Conservation (phyloP, 257 asterid genomes). For the Przewalskia tangutica region DNA sequence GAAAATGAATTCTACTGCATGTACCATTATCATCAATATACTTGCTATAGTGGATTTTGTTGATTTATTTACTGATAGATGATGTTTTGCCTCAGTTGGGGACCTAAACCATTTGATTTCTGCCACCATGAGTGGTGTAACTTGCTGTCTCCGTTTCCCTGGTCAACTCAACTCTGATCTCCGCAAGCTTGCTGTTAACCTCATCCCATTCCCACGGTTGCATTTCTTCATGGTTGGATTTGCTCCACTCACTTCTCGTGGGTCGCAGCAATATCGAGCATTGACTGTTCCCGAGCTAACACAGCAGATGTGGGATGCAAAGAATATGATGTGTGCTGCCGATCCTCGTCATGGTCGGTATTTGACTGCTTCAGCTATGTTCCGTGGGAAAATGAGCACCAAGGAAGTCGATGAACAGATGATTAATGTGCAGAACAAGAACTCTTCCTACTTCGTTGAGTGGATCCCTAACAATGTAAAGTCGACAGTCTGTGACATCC, state of each 20-base stretch:
- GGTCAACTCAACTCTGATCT: constrained; percentile 9
- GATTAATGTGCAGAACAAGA: constrained; percentile 6
- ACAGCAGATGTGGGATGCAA: constrained; percentile 9
- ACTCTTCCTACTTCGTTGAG: constrained; percentile 3
- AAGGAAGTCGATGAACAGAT: constrained; percentile 4
- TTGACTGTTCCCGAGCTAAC: constrained; percentile 8
- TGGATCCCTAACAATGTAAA: constrained; percentile 4
- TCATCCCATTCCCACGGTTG: constrained; percentile 6
- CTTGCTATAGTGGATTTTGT: neutral
- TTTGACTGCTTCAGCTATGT: constrained; percentile 10
- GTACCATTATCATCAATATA: neutral
- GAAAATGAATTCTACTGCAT: neutral
- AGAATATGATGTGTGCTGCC: constrained; percentile 7
- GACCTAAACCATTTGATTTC: constrained; percentile 9
- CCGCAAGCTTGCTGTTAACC: constrained; percentile 9
- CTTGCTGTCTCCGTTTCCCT: constrained; percentile 10
- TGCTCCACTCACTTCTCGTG: constrained; percentile 8
- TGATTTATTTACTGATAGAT: neutral
- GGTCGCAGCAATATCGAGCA: constrained; percentile 6
- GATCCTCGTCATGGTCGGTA: constrained; percentile 10
- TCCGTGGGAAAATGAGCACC: constrained; percentile 7
- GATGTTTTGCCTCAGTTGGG: constrained; percentile 2
- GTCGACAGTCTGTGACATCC: constrained; percentile 4
- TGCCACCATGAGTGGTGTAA: constrained; percentile 9
- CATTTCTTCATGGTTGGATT: constrained; percentile 9